Evolutionary conservation across 164 flowering plant genomes (phyloP).

Genomic region (Berberis vulgaris): DNA sequence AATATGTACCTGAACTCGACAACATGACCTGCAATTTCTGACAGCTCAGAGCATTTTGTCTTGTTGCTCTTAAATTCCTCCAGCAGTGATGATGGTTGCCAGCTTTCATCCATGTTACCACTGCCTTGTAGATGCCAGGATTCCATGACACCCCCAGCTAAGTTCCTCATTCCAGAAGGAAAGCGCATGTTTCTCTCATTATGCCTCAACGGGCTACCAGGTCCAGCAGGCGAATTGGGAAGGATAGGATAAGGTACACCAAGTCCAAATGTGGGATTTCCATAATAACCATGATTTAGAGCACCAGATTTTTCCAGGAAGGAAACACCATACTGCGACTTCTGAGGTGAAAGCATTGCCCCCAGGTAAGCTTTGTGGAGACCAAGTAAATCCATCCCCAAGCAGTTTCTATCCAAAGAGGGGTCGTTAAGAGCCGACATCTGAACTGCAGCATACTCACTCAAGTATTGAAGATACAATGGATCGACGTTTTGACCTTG

Average conservation of each 20-base stretch:
- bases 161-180: slow-evolving; percentile 64
- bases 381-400: slow-evolving; percentile 50
- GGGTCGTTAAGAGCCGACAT: slow-evolving; percentile 47
- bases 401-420: slow-evolving; percentile 36
- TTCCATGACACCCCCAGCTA: slow-evolving; percentile 52
- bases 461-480: slow-evolving; percentile 57
- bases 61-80: slow-evolving; percentile 91
- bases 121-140: slow-evolving; percentile 58
- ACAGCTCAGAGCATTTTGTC: slow-evolving; percentile 77
- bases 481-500: slow-evolving; percentile 54
- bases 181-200: slow-evolving; percentile 49
- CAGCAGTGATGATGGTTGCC: slow-evolving; percentile 54
- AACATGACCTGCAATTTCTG: slow-evolving; percentile 83
- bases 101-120: slow-evolving; percentile 43
- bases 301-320: slow-evolving; percentile 46
- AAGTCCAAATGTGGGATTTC: slow-evolving; percentile 49
- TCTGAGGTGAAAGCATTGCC: slow-evolving; percentile 50
- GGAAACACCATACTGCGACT: slow-evolving; percentile 54
- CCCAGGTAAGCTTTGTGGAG: slow-evolving; percentile 75
- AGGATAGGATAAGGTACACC: slow-evolving; percentile 67
- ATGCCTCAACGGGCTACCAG: slow-evolving; percentile 55
- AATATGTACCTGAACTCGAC: slow-evolving; percentile 78
- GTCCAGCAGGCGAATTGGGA: slow-evolving; percentile 49
- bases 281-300: slow-evolving; percentile 46
- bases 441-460: slow-evolving; percentile 60